Evolutionary conservation across 2,329 filamentous ascomycete species (phyloP), one percentile per base, ranked within the genome.

Genomic region (Colletotrichum sp.): DNA sequence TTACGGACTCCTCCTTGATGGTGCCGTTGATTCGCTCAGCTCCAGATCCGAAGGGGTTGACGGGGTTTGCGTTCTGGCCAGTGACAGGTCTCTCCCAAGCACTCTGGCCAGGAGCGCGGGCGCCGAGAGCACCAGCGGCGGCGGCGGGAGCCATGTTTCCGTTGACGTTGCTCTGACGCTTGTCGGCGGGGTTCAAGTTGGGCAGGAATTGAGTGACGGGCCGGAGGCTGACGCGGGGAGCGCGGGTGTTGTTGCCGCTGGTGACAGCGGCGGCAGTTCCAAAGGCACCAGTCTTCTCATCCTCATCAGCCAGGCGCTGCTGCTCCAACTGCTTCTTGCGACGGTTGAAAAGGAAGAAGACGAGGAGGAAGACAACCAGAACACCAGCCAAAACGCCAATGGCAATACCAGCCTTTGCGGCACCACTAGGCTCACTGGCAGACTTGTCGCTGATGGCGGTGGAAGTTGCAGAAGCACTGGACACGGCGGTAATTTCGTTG

Each of bases 141-240:
- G 81, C 78, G 26, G 84, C 80, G 18, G 82, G 78, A 10, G 80
- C 80, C 55, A 85, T 78, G 63, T 83, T 80, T 10, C 86, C 82
- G 36, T 84, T 83, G 71, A 89, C 83, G 36, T 84, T 85, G 85
- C 88, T 92, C 44, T 84, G 82, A 67, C 88, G 86, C 81, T 89
- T 88, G 71, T 91, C 89, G 9, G 44, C 44, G 10, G 86, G 80
- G 71, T 84, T 84, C 70, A 95, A 90, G 81, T 91, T 92, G 7
- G 95, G 94, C 52, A 95, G 89, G 85, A 98, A 96, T 81, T 97
- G 93, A 55, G 95, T 96, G 65, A 97, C 91, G 4, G 96, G 96
- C 66, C 95, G 94, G 70, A 98, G 89, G 82, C 95, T 98, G 77
- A 98, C 90, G 77, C 94, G 94, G n/a, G 96, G 95, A 60, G 96